Percentiles rank a stretch among this genome's conserved stretches.
Evolutionary conservation across 331 rosid genomes (phyloP).

Genomic region (Erythrophleum ivorense): DNA sequence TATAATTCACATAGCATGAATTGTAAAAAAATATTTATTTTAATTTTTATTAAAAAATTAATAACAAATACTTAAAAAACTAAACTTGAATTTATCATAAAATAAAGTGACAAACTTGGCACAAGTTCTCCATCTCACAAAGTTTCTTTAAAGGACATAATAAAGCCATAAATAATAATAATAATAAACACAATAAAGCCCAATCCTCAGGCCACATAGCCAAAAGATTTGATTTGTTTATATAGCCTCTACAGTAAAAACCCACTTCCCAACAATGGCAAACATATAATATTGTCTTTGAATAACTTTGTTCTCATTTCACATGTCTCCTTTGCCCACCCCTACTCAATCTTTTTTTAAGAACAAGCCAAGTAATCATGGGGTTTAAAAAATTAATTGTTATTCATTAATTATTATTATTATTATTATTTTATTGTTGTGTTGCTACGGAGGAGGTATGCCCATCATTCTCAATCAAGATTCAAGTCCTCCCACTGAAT

Average conservation of each 20-base stretch:
- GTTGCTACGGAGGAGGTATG: conserved; percentile 49
- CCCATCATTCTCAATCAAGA: conserved; percentile 43
- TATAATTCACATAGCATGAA: background rate
- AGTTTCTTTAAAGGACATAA: background rate
- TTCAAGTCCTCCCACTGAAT: conserved; percentile 16
- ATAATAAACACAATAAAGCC: background rate
- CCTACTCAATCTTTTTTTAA: conserved; percentile 39
- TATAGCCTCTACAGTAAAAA: conserved; percentile 10
- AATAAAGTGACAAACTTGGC: too few relatives aligned
- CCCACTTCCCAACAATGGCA: conserved; percentile 56
- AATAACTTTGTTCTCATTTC: conserved; percentile 37
- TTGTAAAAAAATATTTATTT: background rate
- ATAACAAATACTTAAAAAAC: background rate
- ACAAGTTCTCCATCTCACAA: background rate
- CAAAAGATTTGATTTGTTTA: background rate
- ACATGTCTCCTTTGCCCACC: conserved; percentile 48
- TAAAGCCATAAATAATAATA: background rate
- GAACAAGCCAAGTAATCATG: conserved; percentile 40
- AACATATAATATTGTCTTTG: conserved; percentile 58
- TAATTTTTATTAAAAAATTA: background rate
- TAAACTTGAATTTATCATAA: background rate
- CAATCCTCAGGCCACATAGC: background rate
- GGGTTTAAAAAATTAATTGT: conserved; percentile 31
- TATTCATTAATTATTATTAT: conserved; percentile 16
- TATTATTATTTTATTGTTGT: conserved; percentile 24